A percentile compares a stretch with the other conserved stretches of the same genome.
phyloP scores from a whole-genome alignment of 2,329 filamentous ascomycete species.

The Pyricularia sp. region DNA sequence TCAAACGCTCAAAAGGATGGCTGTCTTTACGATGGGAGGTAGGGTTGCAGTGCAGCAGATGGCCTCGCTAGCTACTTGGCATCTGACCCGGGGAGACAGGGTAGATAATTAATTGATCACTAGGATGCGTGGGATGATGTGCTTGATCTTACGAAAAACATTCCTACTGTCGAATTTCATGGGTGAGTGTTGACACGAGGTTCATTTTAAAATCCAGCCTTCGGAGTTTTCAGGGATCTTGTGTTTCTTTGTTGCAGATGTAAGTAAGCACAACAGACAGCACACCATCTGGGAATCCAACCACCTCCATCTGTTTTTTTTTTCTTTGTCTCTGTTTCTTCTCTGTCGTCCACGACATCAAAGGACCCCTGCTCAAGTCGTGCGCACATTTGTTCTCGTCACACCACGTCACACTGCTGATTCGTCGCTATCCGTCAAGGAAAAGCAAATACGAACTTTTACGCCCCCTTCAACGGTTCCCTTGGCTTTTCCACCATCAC shows the following conservation, averaged over 20 bases:
- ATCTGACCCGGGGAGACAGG: neutral
- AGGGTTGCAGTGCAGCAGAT: neutral
- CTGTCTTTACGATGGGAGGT: neutral
- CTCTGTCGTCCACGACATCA: too few species aligned
- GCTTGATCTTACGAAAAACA: too few species aligned
- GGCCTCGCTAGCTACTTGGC: neutral
- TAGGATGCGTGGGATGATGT: neutral
- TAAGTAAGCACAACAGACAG: too few species aligned
- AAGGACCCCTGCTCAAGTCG: neutral
- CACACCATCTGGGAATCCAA: neutral
- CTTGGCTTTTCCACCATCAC: neutral
- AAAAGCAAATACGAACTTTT: neutral
- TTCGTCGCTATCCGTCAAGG: neutral
- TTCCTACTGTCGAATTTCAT: too few species aligned
- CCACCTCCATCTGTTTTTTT: neutral
- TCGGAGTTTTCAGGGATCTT: too few species aligned
- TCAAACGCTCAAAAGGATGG: neutral
- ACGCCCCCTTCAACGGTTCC: neutral
- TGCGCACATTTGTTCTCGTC: neutral
- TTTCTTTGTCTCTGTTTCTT: neutral
- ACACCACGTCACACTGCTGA: neutral
- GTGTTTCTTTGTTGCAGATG: too few species aligned
- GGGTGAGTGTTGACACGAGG: too few species aligned
- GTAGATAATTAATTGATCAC: neutral
- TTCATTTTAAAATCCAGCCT: too few species aligned